phyloP scores from a whole-genome alignment of 2,329 filamentous ascomycete species.

The Kalmusia sp. region DNA sequence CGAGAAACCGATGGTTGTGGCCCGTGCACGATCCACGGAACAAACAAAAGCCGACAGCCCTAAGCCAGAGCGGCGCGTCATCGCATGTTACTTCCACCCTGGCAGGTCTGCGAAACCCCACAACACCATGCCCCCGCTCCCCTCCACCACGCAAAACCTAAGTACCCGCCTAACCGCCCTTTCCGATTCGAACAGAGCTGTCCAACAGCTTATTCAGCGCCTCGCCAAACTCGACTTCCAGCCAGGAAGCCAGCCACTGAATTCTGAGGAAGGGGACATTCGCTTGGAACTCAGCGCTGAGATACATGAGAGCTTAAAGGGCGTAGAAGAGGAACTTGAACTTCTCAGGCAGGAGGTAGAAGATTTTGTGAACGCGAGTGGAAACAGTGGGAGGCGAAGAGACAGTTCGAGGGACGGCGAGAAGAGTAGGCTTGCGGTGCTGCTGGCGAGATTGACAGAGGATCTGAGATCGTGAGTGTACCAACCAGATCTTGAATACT shows the following conservation, averaged over 20 bases:
- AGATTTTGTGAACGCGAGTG: slow-evolving; percentile 62
- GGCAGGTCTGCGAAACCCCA: slow-evolving; percentile 19
- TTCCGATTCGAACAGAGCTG: slow-evolving; percentile 60
- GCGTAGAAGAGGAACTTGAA: slow-evolving; percentile 84
- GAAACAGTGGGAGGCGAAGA: slow-evolving; percentile 44
- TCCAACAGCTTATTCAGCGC: slow-evolving; percentile 62
- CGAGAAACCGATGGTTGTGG: slow-evolving; percentile 8
- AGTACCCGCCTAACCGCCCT: slow-evolving; percentile 59
- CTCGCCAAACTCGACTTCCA: slow-evolving; percentile 67
- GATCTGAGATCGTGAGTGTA: slow-evolving; percentile 74
- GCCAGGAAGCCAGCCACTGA: slow-evolving; percentile 65
- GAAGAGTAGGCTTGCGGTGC: slow-evolving; percentile 70
- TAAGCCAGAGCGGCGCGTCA: slow-evolving; percentile 29
- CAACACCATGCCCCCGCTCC: slow-evolving; percentile 42
- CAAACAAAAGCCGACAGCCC: slow-evolving; percentile 24
- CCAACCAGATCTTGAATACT: too few relatives aligned
- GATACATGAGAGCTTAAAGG: slow-evolving; percentile 78
- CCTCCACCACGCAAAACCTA: slow-evolving; percentile 48
- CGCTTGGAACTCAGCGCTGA: slow-evolving; percentile 79
- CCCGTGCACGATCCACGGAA: slow-evolving; percentile 27
- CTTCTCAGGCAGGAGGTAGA: slow-evolving; percentile 78
- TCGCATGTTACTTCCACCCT: slow-evolving; percentile 36
- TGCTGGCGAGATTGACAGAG: slow-evolving; percentile 69
- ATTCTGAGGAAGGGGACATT: slow-evolving; percentile 68
- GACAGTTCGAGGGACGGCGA: slow-evolving; percentile 66